Evolutionary conservation across 768 basidiomycete species (phyloP), one percentile per base, ranked within the genome.

Genomic region (Termitomyces sp.): DNA sequence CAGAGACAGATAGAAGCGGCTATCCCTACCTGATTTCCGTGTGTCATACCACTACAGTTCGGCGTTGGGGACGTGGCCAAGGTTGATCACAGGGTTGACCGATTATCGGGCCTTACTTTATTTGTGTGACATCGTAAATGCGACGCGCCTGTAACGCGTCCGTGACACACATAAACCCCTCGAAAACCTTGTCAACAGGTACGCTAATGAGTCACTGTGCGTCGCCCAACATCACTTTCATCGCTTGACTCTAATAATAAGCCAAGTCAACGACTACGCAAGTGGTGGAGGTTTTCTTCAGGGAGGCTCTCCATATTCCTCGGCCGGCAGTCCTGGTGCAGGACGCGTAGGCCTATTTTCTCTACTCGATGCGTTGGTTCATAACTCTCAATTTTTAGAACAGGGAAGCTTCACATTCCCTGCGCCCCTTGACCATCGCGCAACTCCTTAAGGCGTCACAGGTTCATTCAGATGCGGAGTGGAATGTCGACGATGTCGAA

Each of bases 381-480:
- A 41, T 16, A 11, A 14, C 18, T 52, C 3, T 28, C 16, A 36
- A 10, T 22, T 53, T 28, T 13, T 59, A 76, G 74, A 74, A 67
- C 62, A 71, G 68, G 46, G 76, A 77, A 59, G 65, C 72, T 35
- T 70, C 75, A 0, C 72, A 75, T 52, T 76, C 72, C 10, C 45
- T 73, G 24, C 79, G 93, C 36, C 92, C 93, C 3, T 80, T 92
- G 52, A 92, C 88, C 3, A 80, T 90, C 63, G 79, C 83, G 52
- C 94, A 96, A 67, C 77, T 97, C 46, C 67, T 76, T 36, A 80
- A 82, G 62, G 89, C 94, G 2, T 78, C 74, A n/a, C 94, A 95
- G 75, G 79, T 86, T 5, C 92, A 96, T 67, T 78, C 88, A 1
- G 95, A 98, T 63, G 88, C 91, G 2, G 92, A 95, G 57, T 97